A percentile compares a stretch with the other conserved stretches of the same genome.
Evolutionary conservation across 2,329 filamentous ascomycete species (phyloP).

Genomic region (Scolecobasidium constrictum): DNA sequence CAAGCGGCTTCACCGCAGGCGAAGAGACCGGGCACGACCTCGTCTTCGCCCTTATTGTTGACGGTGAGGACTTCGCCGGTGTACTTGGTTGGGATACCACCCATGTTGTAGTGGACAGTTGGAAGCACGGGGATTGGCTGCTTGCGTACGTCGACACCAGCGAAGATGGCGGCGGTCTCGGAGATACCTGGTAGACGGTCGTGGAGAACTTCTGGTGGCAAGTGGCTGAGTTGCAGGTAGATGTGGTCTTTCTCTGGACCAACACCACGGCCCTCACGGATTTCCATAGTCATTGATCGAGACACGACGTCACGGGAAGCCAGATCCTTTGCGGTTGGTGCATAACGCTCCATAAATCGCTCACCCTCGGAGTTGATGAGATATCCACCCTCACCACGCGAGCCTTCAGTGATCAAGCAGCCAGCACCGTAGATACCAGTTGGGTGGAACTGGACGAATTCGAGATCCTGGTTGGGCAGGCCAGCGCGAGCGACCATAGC

Average conservation of each 20-base stretch:
- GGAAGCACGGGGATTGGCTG: constrained; percentile 94
- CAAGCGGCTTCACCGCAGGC: constrained; percentile 96
- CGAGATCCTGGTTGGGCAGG: constrained; percentile 96
- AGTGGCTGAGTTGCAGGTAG: constrained; percentile 92
- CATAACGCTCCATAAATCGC: constrained; percentile 98
- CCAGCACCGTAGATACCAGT: constrained; percentile 98
- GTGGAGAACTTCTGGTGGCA: constrained; percentile 83
- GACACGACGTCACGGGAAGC: constrained; percentile 93
- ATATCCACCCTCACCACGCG: constrained; percentile 96
- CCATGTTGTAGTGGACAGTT: constrained; percentile 99
- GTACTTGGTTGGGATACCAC: constrained; percentile 95
- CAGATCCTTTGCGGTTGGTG: constrained; percentile 94
- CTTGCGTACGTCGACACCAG: constrained; percentile 93
- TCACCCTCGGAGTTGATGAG: constrained; percentile 96
- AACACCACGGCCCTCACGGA: constrained; percentile 93
- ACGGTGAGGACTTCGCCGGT: constrained; percentile 91
- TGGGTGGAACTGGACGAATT: constrained; percentile 99
- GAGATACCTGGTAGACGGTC: constrained; percentile 98
- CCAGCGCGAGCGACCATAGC: constrained; percentile 98
- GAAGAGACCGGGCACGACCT: constrained; percentile 89
- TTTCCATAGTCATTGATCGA: constrained; percentile 96
- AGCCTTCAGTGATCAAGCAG: constrained; percentile 94
- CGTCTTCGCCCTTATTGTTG: constrained; percentile 75
- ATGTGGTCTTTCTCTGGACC: constrained; percentile 97
- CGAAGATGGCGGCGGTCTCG: constrained; percentile 94